A percentile compares a stretch with the other conserved stretches of the same genome.
Conservation (phyloP, 2,329 filamentous ascomycete species). For the Pestalotiopsis sp. region DNA sequence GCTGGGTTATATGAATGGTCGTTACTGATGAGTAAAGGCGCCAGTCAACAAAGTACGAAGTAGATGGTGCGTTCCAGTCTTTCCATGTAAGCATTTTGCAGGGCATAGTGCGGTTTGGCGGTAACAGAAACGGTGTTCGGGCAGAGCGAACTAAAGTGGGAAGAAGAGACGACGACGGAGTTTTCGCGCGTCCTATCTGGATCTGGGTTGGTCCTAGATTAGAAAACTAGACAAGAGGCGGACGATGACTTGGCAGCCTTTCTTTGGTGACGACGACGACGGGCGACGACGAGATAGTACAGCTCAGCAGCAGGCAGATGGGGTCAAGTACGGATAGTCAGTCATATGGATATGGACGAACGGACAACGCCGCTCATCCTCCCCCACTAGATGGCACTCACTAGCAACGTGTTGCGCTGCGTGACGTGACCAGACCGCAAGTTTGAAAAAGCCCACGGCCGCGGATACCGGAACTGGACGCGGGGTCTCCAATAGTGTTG, state of each 20-base stretch:
- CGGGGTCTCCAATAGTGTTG: conserved; percentile 6
- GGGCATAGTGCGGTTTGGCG: too few species aligned
- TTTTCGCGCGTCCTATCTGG: too few species aligned
- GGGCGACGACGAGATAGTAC: background rate
- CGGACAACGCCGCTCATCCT: background rate
- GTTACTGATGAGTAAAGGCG: too few species aligned
- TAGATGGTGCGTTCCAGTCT: too few species aligned
- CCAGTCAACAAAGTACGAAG: too few species aligned
- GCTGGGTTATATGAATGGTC: too few species aligned
- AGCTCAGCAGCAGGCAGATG: background rate
- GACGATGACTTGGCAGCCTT: background rate
- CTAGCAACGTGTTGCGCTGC: background rate
- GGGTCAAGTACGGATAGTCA: background rate
- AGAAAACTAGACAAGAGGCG: background rate
- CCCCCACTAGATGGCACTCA: background rate
- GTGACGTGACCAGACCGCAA: conserved; percentile 13
- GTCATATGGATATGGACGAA: background rate
- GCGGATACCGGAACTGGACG: background rate
- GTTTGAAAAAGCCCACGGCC: background rate
- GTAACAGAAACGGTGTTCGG: too few species aligned
- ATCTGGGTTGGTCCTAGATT: background rate
- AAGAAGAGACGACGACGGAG: too few species aligned
- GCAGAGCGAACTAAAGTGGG: too few species aligned
- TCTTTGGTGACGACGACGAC: background rate
- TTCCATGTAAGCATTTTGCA: too few species aligned